Evolutionary conservation across 2,329 filamentous ascomycete genomes (phyloP), one percentile per base, ranked within the genome.

Genomic region (Myriosclerotinia scirpicola): DNA sequence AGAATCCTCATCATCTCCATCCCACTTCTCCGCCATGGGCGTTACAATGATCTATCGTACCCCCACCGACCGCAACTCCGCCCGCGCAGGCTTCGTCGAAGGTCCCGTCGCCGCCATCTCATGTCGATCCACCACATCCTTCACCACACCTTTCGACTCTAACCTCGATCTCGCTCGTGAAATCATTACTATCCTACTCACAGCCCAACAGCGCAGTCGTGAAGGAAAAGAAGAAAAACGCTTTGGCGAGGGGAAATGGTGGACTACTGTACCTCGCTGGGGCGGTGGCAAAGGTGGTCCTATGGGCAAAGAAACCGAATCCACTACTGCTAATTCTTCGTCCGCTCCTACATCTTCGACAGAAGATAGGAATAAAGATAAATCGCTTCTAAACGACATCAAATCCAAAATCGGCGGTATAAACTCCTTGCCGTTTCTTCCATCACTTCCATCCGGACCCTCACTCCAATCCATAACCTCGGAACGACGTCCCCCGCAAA

Each of bases 41-140:
- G 82, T 81, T 14, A 82, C 81, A 36, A 89, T 89, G 71, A 73
- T 89, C 58, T 86, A 84, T 74, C 85, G 87, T 67, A 84, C 81
- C 38, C 86, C 87, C 1, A 80, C 75, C 26, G 85, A 85, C n/a
- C 83, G 87, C 30, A 83, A 86, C 52, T 81, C 84, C 22, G 86
- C 86, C 9, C 83, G 86, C 11, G 79, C 82, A 5, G 86, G 87
- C 14, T 77, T 87, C 34, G 78, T 88, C 6, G 84, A 89, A 71
- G 87, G 87, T 0, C 87, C 87, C 3, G 76, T 89, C 14, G 85
- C 84, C 0, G 85, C 84, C 4, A 80, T 89, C 30, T 87, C 84
- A 65, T 81, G 84, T 9, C 82, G 87, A 40, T 82, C 83, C 59
- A 82, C 81, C 15, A 84, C 82, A 9, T 78, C 76, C 38, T 89